phyloP scores from a whole-genome alignment of 2,329 filamentous ascomycete species.

The Claviceps sp. region DNA sequence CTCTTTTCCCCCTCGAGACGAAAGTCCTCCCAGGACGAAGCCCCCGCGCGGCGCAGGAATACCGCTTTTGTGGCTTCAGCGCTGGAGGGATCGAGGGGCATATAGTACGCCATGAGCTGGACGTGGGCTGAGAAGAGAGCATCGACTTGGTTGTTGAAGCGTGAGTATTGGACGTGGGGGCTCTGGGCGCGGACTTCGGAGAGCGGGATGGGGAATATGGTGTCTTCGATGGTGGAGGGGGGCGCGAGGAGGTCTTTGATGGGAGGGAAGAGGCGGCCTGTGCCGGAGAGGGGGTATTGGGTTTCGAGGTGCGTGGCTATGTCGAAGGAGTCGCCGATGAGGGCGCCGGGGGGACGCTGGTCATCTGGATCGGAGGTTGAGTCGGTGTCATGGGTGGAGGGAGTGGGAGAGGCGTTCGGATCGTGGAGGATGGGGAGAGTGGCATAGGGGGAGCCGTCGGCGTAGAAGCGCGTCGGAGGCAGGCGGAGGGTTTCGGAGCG shows the following conservation, averaged over 20 bases:
- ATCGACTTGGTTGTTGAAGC: conserved; percentile 43
- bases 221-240: too few species aligned
- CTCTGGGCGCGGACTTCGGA: conserved; percentile 15
- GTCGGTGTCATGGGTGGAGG: background rate
- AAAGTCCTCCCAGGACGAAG: conserved; percentile 31
- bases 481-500: conserved; percentile 29
- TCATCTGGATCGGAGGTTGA: too few species aligned
- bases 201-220: conserved; percentile 19
- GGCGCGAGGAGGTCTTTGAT: conserved; percentile 9
- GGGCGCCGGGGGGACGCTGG: conserved; percentile 14
- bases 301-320: conserved; percentile 48
- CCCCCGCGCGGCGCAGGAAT: conserved; percentile 33
- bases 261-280: conserved; percentile 33
- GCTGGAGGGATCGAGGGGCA: conserved; percentile 38
- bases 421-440: conserved; percentile 47
- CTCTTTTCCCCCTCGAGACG: conserved; percentile 24
- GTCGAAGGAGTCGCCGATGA: conserved; percentile 50
- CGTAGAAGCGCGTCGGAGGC: conserved; percentile 37
- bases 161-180: conserved; percentile 9
- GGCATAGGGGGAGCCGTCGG: conserved; percentile 43
- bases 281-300: conserved; percentile 27
- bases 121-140: conserved; percentile 35
- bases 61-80: conserved; percentile 30
- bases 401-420: conserved; percentile 5
- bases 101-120: conserved; percentile 22